These are phyloP conservation scores for Ceratocystis alfenasii DNA, from an alignment of 2,329 filamentous ascomycete species.

Conservation along the genomic window DNA sequence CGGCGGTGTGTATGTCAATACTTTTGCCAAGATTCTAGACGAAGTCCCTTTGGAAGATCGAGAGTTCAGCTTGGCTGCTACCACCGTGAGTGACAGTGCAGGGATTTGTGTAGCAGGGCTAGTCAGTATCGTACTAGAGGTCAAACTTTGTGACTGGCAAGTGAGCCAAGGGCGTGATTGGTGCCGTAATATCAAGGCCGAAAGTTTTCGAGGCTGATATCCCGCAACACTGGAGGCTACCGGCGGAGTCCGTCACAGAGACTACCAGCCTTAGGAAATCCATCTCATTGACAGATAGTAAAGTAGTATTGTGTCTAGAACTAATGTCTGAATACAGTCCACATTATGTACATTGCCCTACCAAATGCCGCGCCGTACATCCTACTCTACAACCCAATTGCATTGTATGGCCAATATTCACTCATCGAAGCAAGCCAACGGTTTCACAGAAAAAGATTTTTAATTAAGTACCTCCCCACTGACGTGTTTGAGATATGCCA, in stretches of 20 bases:
- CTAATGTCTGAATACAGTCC: too few species aligned
- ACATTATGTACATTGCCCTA: too few species aligned
- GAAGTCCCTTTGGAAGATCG: constrained; percentile 63
- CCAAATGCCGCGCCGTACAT: too few species aligned
- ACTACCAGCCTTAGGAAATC: too few species aligned
- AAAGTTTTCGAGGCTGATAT: neutral
- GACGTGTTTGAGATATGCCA: neutral
- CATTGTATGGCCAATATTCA: too few species aligned
- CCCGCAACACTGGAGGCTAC: neutral
- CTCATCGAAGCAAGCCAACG: too few species aligned
- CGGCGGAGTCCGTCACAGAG: too few species aligned
- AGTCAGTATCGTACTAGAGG: constrained; percentile 70
- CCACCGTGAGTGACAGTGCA: constrained; percentile 80
- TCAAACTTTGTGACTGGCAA: constrained; percentile 72
- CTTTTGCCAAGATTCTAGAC: constrained; percentile 88
- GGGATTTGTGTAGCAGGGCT: constrained; percentile 85
- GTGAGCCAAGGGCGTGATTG: constrained; percentile 66
- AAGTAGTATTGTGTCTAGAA: too few species aligned
- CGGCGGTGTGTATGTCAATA: constrained; percentile 88
- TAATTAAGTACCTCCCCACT: neutral
- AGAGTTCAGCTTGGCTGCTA: constrained; percentile 83
- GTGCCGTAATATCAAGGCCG: constrained; percentile 47
- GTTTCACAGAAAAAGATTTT: too few species aligned
- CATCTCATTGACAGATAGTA: too few species aligned
- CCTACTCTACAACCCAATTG: too few species aligned